Conservation (phyloP, 345 rosid genomes). For the Corchorus olitorius region DNA sequence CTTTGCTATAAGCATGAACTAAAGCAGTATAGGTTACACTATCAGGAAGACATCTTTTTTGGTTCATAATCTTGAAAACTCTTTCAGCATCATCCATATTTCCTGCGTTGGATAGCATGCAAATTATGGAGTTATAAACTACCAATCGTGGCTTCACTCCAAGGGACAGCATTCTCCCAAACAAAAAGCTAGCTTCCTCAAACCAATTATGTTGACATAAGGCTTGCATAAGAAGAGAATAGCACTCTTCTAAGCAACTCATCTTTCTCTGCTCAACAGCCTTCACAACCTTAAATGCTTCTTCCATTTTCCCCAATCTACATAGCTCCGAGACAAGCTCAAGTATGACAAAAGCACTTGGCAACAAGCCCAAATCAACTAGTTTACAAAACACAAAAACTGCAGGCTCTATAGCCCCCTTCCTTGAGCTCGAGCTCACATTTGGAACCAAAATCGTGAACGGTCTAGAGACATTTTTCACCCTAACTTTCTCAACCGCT, state of each 20-base stretch:
- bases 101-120: constrained; percentile 31
- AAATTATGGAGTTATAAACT: constrained; percentile 34
- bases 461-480: constrained; percentile 25
- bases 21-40: constrained; percentile 32
- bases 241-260: constrained; percentile 33
- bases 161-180: constrained; percentile 34
- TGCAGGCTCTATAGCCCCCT: constrained; percentile 31
- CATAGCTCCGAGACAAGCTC: constrained; percentile 35
- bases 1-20: constrained; percentile 31
- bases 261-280: constrained; percentile 29
- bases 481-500: constrained; percentile 23
- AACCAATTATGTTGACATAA: constrained; percentile 29
- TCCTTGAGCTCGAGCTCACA: constrained; percentile 19
- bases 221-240: constrained; percentile 27
- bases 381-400: constrained; percentile 28
- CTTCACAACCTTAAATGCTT: constrained; percentile 28
- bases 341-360: constrained; percentile 34
- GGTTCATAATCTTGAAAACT: constrained; percentile 34
- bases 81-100: constrained; percentile 31
- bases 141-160: constrained; percentile 30
- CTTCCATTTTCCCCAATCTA: constrained; percentile 26
- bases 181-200: constrained; percentile 28
- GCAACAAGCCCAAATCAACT: constrained; percentile 24
- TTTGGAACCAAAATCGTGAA: constrained; percentile 32
- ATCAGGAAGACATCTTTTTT: constrained; percentile 35